Conservation (phyloP, 2,329 filamentous ascomycete species). For the Leptographium galeiforme region DNA sequence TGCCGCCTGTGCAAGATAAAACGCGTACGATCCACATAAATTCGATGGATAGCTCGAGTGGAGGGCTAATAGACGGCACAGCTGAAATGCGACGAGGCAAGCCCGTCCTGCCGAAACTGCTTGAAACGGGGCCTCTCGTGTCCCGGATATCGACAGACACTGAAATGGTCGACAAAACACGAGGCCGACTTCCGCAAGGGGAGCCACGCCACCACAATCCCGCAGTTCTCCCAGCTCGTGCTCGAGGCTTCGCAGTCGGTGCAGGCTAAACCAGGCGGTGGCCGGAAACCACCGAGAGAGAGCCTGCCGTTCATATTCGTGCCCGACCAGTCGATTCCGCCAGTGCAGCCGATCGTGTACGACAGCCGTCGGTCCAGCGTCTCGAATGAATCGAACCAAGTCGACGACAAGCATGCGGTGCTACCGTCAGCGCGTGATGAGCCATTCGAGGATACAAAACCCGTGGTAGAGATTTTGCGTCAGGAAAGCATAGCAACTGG, state of each 20-base stretch:
- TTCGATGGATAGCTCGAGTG: not conserved
- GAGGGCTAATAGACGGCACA: not conserved
- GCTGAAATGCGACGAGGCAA: conserved; percentile 20
- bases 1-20: conserved; percentile 10
- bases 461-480: not conserved
- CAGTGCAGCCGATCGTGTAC: too few relatives aligned
- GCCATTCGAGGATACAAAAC: not conserved
- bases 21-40: not conserved
- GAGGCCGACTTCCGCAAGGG: conserved; percentile 11
- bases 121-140: conserved; percentile 17
- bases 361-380: too few relatives aligned
- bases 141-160: conserved; percentile 18
- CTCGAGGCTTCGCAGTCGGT: conserved; percentile 5
- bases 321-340: too few relatives aligned
- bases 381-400: too few relatives aligned
- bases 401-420: too few relatives aligned
- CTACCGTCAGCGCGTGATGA: not conserved
- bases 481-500: not conserved
- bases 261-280: not conserved
- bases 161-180: conserved; percentile 29
- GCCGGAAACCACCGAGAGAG: too few relatives aligned
- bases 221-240: conserved; percentile 6
- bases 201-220: not conserved
- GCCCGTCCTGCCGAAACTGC: conserved; percentile 17
- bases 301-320: too few relatives aligned